These are phyloP conservation scores for Echinochloa phyllopogon DNA, from an alignment of 176 grass and related monocot genomes.

Conservation along the genomic window DNA sequence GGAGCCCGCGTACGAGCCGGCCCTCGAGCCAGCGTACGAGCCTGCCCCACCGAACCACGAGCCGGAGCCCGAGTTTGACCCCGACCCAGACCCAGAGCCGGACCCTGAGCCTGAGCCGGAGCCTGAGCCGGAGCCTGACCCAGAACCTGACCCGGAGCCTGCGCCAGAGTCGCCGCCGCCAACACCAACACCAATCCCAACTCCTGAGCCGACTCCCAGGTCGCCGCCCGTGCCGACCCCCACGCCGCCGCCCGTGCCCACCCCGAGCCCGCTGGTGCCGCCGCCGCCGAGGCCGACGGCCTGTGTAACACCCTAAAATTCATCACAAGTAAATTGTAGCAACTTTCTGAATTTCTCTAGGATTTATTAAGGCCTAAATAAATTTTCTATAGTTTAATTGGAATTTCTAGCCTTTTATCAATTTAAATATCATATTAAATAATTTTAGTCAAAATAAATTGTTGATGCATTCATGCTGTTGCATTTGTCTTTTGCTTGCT, in stretches of 20 bases:
- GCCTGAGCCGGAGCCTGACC: background rate
- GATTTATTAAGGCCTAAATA: too few species aligned
- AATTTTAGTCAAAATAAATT: too few species aligned
- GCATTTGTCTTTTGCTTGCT: too few species aligned
- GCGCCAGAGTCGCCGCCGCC: conserved; percentile 18
- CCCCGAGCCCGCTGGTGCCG: background rate
- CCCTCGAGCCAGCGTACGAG: conserved; percentile 6
- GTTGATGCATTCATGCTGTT: too few species aligned
- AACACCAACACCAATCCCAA: conserved; percentile 40
- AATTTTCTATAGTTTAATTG: too few species aligned
- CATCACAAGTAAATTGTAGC: too few species aligned
- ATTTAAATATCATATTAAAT: too few species aligned
- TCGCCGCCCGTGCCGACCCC: conserved; percentile 44
- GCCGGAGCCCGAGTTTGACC: background rate
- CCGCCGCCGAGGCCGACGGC: conserved; percentile 52
- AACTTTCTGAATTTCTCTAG: too few species aligned
- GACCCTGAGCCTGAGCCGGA: conserved; percentile 2
- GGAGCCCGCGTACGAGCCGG: conserved; percentile 34
- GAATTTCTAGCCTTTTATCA: too few species aligned
- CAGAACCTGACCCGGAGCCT: background rate
- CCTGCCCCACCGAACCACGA: background rate
- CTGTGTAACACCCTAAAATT: too few species aligned
- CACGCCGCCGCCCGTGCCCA: conserved; percentile 21
- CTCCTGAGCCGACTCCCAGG: conserved; percentile 24
- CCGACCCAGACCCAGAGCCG: conserved; percentile 32